Conservation (phyloP, 1,139 yeast species). For the Zygoascus sp. region DNA sequence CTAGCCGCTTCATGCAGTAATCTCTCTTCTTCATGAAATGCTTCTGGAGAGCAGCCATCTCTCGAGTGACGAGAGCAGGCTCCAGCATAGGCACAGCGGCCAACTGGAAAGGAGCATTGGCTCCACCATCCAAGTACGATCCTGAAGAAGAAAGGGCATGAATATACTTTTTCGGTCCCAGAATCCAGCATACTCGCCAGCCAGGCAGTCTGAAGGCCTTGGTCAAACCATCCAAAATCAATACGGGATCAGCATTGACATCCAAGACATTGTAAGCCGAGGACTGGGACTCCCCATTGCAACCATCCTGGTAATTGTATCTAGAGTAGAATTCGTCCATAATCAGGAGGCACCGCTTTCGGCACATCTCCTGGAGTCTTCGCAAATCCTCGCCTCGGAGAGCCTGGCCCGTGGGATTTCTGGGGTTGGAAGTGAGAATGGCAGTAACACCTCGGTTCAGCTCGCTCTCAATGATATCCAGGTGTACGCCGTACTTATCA, state of each 20-base stretch:
- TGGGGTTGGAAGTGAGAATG: constrained; percentile 52
- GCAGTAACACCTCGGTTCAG: constrained; percentile 61
- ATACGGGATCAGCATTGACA: constrained; percentile 58
- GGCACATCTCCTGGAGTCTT: constrained; percentile 53
- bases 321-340: constrained; percentile 69
- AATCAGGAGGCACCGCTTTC: constrained; percentile 53
- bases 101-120: constrained; percentile 61
- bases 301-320: constrained; percentile 56
- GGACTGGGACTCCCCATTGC: constrained; percentile 53
- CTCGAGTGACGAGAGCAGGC: constrained; percentile 48
- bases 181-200: constrained; percentile 66
- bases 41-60: constrained; percentile 57
- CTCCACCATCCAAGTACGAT: constrained; percentile 61
- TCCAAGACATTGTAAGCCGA: constrained; percentile 55
- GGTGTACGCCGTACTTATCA: constrained; percentile 57
- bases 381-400: constrained; percentile 50
- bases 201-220: constrained; percentile 66
- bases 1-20: constrained; percentile 49
- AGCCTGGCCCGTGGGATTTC: constrained; percentile 64
- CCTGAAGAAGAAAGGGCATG: constrained; percentile 59
- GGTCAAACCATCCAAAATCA: constrained; percentile 60
- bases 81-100: constrained; percentile 58
- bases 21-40: constrained; percentile 62
- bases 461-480: constrained; percentile 53
- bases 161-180: constrained; percentile 63